Conservation (phyloP, 176 grass and related monocot genomes). For the Urochloa ruziziensis region DNA sequence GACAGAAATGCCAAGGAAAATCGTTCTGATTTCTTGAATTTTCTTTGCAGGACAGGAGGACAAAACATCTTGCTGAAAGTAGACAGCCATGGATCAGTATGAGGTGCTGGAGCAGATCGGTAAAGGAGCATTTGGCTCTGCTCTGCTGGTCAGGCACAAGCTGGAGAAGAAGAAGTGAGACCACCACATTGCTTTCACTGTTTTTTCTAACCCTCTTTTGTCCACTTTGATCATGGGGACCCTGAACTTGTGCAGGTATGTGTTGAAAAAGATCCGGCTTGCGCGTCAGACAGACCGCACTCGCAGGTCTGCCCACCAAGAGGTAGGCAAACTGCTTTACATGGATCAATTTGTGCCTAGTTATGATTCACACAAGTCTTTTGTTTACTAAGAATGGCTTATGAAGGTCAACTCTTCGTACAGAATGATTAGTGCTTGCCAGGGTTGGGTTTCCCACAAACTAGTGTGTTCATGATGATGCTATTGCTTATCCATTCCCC, state of each 20-base stretch:
- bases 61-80: background rate
- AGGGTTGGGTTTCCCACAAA: constrained; percentile 16
- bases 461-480: background rate
- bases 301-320: constrained; percentile 81
- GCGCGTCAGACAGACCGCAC: constrained; percentile 75
- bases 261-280: constrained; percentile 88
- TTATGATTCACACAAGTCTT: constrained; percentile 23
- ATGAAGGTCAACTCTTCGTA: constrained; percentile 11
- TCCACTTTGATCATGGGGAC: constrained; percentile 14
- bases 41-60: constrained; percentile 2
- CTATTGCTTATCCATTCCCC: background rate
- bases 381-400: constrained; percentile 14
- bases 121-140: constrained; percentile 85
- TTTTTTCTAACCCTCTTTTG: background rate
- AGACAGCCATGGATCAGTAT: constrained; percentile 72
- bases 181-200: constrained; percentile 1
- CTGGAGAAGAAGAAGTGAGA: constrained; percentile 84
- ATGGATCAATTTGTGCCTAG: constrained; percentile 12
- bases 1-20: background rate
- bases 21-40: background rate
- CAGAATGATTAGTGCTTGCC: constrained; percentile 31
- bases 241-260: constrained; percentile 60
- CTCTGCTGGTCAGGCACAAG: constrained; percentile 84
- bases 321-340: constrained; percentile 49
- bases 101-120: constrained; percentile 93